Evolutionary conservation across 768 basidiomycete species (phyloP).

Genomic region (Sporobolomyces roseus): DNA sequence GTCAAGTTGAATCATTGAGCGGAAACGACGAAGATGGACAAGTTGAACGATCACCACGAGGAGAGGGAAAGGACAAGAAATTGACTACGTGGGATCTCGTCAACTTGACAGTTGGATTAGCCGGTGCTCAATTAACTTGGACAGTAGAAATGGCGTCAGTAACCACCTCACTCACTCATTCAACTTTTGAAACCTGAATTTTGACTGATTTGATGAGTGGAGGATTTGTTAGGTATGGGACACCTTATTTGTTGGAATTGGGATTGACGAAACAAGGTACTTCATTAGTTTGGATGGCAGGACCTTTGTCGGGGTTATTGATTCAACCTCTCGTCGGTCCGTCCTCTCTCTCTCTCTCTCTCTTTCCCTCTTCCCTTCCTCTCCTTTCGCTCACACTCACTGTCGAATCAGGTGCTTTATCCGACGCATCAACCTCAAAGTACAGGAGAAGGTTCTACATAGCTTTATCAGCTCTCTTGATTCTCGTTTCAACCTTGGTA

Average conservation of each 20-base stretch:
- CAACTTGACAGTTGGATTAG: constrained; percentile 70
- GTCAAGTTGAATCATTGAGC: neutral
- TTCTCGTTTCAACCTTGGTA: constrained; percentile 69
- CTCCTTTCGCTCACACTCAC: too few species aligned
- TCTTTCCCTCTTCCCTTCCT: neutral
- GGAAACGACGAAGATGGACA: neutral
- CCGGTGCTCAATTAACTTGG: constrained; percentile 91
- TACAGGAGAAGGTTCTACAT: constrained; percentile 80
- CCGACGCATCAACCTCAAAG: constrained; percentile 88
- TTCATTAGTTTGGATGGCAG: constrained; percentile 79
- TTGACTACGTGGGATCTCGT: constrained; percentile 48
- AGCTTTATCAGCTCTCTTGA: constrained; percentile 73
- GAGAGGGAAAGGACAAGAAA: constrained; percentile 7
- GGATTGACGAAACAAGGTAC: constrained; percentile 85
- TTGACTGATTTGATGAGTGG: too few species aligned
- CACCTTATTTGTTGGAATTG: constrained; percentile 78
- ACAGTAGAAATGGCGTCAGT: constrained; percentile 86
- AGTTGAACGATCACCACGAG: constrained; percentile 21
- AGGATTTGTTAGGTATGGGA: constrained; percentile 83
- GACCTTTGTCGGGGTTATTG: constrained; percentile 89
- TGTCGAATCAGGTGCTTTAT: constrained; percentile 81
- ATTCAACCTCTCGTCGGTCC: constrained; percentile 96
- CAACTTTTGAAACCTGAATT: too few species aligned
- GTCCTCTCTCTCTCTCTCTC: constrained; percentile 34
- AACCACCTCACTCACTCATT: too few species aligned